These are phyloP conservation scores for Conoideocrella luteorostrata DNA, from an alignment of 2,329 filamentous ascomycete genomes.

Conservation along the genomic window DNA sequence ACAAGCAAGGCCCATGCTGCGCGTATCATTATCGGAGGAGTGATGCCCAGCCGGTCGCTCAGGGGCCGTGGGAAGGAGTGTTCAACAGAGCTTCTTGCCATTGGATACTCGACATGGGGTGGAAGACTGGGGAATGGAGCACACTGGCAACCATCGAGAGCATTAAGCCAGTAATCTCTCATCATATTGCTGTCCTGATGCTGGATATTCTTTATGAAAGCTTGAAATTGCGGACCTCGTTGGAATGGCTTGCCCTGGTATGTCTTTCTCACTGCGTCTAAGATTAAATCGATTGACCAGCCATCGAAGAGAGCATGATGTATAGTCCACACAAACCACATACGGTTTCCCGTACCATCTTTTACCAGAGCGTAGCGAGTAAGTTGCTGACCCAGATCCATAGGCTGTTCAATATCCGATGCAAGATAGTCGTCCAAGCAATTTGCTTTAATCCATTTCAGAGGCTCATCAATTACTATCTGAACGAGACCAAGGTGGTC, in stretches of 20 bases:
- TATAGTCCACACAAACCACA: slow-evolving; percentile 31
- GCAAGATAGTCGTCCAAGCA: slow-evolving; percentile 29
- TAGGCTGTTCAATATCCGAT: slow-evolving; percentile 27
- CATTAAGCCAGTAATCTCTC: slow-evolving; percentile 37
- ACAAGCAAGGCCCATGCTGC: background rate
- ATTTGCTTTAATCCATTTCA: slow-evolving; percentile 17
- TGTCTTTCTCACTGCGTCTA: slow-evolving; percentile 22
- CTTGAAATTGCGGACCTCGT: slow-evolving; percentile 26
- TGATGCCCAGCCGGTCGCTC: too few relatives aligned
- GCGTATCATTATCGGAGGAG: too few relatives aligned
- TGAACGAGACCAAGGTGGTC: slow-evolving; percentile 34
- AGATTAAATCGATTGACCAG: slow-evolving; percentile 36
- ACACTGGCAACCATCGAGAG: slow-evolving; percentile 30
- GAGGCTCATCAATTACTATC: slow-evolving; percentile 32
- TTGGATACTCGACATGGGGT: slow-evolving; percentile 33
- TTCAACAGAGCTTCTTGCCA: slow-evolving; percentile 38
- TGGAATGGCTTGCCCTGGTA: background rate
- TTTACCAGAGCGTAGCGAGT: slow-evolving; percentile 33
- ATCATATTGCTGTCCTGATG: slow-evolving; percentile 27
- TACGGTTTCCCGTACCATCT: slow-evolving; percentile 26
- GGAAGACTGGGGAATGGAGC: slow-evolving; percentile 37
- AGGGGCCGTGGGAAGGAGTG: too few relatives aligned
- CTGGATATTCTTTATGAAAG: slow-evolving; percentile 38
- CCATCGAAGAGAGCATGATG: slow-evolving; percentile 48
- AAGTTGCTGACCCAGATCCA: slow-evolving; percentile 33